A percentile compares a stretch with the other conserved stretches of the same genome.
Conservation (phyloP, 73 alveolate species). For the Symbiodinium natans region DNA sequence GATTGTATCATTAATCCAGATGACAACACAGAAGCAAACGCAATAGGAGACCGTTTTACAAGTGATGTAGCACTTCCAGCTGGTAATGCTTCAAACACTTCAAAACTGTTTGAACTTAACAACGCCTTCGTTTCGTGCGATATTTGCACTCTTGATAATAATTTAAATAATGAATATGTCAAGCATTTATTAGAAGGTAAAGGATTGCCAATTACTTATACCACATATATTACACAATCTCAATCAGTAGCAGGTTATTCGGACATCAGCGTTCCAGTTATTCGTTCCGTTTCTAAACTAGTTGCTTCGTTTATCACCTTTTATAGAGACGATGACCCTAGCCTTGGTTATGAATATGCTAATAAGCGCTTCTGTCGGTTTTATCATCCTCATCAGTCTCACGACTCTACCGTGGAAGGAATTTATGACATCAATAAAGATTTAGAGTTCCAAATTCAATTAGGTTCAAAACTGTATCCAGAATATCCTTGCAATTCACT, state of each 20-base stretch:
- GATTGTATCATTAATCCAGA: background rate
- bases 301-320: background rate
- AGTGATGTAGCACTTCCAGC: background rate
- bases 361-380: background rate
- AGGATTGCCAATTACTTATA: background rate
- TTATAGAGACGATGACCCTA: background rate
- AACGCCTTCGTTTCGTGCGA: background rate
- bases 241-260: background rate
- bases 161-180: background rate
- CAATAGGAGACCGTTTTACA: background rate
- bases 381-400: background rate
- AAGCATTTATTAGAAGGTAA: background rate
- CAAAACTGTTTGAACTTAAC: background rate
- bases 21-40: background rate
- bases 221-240: background rate
- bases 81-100: background rate
- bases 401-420: background rate
- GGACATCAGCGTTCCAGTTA: background rate
- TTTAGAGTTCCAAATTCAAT: slow-evolving; percentile 1
- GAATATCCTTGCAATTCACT: background rate
- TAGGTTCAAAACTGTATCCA: background rate
- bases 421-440: background rate
- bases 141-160: background rate
- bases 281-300: background rate
- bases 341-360: background rate